Conservation (phyloP, 129 eudicot genomes). For the Pseudognaphalium luteoalbum region DNA sequence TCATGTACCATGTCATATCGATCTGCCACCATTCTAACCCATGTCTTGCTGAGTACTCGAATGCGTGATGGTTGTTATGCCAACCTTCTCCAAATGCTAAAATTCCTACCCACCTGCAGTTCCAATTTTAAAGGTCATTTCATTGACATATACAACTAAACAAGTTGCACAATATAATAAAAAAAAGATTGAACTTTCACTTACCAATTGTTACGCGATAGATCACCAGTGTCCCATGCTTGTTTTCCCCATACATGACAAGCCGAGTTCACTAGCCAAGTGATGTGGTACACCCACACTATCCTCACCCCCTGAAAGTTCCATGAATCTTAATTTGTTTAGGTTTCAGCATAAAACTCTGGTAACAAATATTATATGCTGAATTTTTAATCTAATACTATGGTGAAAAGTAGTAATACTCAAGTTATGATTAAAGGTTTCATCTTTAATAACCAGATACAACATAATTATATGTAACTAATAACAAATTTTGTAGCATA, state of each 20-base stretch:
- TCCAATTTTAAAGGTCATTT: not conserved
- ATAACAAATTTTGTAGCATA: not conserved
- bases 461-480: not conserved
- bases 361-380: not conserved
- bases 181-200: not conserved
- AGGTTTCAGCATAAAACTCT: not conserved
- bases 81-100: slow-evolving; percentile 82
- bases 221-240: slow-evolving; percentile 10
- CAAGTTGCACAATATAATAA: not conserved
- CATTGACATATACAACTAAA: not conserved
- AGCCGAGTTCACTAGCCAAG: slow-evolving; percentile 3
- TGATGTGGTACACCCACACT: slow-evolving; percentile 19
- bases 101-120: slow-evolving; percentile 67
- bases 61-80: slow-evolving; percentile 91
- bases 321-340: not conserved
- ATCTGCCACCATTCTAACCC: slow-evolving; percentile 94
- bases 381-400: not conserved
- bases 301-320: slow-evolving; percentile 6
- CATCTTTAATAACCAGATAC: not conserved
- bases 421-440: not conserved
- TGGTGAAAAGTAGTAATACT: not conserved
- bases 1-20: slow-evolving; percentile 72
- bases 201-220: slow-evolving; percentile 12
- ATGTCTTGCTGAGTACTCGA: slow-evolving; percentile 77
- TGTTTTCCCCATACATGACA: slow-evolving; percentile 16